These are phyloP conservation scores for Fusarium protoensiforme DNA, from an alignment of 2,329 filamentous ascomycete species.

Conservation along the genomic window DNA sequence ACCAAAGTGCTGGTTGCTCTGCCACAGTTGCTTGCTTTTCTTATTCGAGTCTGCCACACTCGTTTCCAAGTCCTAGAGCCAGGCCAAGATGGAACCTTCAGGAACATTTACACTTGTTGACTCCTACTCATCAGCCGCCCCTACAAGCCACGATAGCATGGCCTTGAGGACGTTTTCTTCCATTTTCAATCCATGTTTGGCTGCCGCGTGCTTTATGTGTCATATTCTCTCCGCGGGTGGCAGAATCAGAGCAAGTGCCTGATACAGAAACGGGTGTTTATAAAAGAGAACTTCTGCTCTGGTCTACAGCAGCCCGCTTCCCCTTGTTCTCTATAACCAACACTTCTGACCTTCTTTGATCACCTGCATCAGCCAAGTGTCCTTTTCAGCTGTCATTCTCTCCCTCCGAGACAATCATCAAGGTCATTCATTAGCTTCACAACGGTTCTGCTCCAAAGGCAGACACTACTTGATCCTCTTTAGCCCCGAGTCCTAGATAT, in stretches of 20 bases:
- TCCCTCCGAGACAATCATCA: slow-evolving; percentile 35
- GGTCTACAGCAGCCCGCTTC: not conserved
- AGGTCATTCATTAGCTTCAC: slow-evolving; percentile 33
- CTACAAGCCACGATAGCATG: slow-evolving; percentile 28
- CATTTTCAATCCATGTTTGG: not conserved
- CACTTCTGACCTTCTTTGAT: slow-evolving; percentile 42
- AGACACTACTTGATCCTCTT: slow-evolving; percentile 20
- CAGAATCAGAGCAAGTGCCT: slow-evolving; percentile 7
- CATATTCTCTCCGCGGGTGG: not conserved
- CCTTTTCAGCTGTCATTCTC: slow-evolving; percentile 37
- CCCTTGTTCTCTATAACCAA: slow-evolving; percentile 15
- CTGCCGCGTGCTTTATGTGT: slow-evolving; percentile 19
- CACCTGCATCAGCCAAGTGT: slow-evolving; percentile 41
- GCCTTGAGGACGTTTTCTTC: not conserved
- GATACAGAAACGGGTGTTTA: slow-evolving; percentile 6
- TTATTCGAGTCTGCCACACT: not conserved
- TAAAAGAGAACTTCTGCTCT: slow-evolving; percentile 7
- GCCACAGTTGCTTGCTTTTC: slow-evolving; percentile 11
- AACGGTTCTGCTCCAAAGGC: slow-evolving; percentile 8
- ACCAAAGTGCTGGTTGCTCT: slow-evolving; percentile 3
- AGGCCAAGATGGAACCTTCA: not conserved
- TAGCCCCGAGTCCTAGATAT: slow-evolving; percentile 4
- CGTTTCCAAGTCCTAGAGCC: slow-evolving; percentile 20
- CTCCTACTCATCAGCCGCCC: slow-evolving; percentile 22
- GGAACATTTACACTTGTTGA: slow-evolving; percentile 29